phyloP scores from a whole-genome alignment of 768 basidiomycete species.

The Termitomyces heimii region DNA sequence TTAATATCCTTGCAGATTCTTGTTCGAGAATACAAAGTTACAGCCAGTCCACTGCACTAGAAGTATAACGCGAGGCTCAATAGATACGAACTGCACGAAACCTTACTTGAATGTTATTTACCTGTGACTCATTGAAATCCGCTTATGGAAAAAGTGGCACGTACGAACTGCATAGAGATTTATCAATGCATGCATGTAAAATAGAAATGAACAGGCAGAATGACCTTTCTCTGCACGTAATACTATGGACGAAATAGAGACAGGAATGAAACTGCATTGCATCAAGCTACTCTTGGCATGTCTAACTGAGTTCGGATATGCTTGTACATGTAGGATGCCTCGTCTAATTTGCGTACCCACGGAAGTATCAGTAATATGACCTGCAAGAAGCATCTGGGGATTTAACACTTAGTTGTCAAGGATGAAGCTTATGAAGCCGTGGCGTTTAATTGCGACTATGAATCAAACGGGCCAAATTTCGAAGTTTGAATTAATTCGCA shows the following conservation, averaged over 20 bases:
- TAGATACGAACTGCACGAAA: not conserved
- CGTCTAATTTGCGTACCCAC: not conserved
- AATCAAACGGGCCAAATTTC: not conserved
- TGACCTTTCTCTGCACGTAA: not conserved
- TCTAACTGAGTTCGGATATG: slow-evolving; percentile 5
- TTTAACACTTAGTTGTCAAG: not conserved
- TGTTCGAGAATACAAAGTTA: not conserved
- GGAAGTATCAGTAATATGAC: not conserved
- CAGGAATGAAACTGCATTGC: slow-evolving; percentile 1
- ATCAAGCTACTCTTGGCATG: slow-evolving; percentile 3
- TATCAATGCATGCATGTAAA: not conserved
- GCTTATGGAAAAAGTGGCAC: not conserved
- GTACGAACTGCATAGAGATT: not conserved
- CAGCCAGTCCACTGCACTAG: not conserved
- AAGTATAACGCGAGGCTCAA: not conserved
- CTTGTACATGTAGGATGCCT: not conserved
- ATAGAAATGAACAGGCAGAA: not conserved
- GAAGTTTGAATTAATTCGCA: not conserved
- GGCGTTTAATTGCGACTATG: not conserved
- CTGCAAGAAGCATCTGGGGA: not conserved
- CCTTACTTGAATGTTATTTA: not conserved
- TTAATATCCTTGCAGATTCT: not conserved
- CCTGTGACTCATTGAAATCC: not conserved
- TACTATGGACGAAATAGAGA: not conserved
- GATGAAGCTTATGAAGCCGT: not conserved